Evolutionary conservation across 2,329 filamentous ascomycete species (phyloP).

Genomic region (Alternaria gaisen): DNA sequence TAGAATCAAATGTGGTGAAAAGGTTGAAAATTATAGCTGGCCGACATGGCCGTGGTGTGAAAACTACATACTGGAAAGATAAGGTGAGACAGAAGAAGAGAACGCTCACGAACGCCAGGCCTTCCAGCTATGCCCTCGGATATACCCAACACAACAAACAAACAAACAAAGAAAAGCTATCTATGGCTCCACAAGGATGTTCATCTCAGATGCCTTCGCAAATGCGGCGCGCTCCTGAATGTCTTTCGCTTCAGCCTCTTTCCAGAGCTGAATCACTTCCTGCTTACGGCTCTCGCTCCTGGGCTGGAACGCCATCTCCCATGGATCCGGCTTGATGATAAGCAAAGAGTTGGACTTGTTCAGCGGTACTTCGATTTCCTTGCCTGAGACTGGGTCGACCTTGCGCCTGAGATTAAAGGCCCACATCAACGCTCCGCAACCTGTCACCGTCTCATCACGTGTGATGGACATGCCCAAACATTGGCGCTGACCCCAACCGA

Average conservation of each 20-base stretch:
- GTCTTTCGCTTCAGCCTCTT: conserved; percentile 50
- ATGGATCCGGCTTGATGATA: conserved; percentile 66
- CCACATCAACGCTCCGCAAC: conserved; percentile 61
- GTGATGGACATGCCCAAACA: conserved; percentile 71
- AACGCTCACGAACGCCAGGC: conserved; percentile 10
- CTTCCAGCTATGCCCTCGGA: conserved; percentile 6
- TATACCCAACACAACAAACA: conserved; percentile 3
- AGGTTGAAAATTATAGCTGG: neutral
- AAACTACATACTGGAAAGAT: neutral
- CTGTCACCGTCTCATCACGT: conserved; percentile 63
- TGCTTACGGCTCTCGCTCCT: conserved; percentile 53
- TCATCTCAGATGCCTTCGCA: conserved; percentile 34
- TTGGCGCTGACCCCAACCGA: conserved; percentile 70
- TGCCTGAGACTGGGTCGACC: conserved; percentile 53
- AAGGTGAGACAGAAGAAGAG: neutral
- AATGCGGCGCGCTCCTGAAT: conserved; percentile 48
- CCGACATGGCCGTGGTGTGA: neutral
- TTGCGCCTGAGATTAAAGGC: conserved; percentile 60
- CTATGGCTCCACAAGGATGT: conserved; percentile 17
- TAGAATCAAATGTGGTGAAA: neutral
- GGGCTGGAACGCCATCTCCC: conserved; percentile 64
- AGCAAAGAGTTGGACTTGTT: conserved; percentile 64
- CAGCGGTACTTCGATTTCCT: conserved; percentile 55
- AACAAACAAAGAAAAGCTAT: neutral
- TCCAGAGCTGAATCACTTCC: conserved; percentile 44